Base-by-base conservation (phyloP, 306 rosid genomes). In the Cajanus cajan region DNA sequence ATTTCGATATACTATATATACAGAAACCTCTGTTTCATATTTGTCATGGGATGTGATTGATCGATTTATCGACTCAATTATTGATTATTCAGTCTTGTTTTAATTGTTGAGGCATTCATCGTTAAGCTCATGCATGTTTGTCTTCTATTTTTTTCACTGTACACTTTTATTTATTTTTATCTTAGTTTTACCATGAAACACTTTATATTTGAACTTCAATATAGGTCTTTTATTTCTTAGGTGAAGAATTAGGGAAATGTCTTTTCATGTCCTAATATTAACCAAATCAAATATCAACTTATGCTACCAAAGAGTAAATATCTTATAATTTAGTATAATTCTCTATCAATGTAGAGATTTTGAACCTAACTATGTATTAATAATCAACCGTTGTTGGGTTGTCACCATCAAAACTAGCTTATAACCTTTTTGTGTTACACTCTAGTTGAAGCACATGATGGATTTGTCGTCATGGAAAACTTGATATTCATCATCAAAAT, bases 391-490 rank as follows among this genome's bases (percentile, higher is more conserved):
- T 65, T 37, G 50, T 65, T 65, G 71, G 71, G 71, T 65, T 65
- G 71, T 65, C 71, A 65, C 51, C 8, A 65, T 65, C 71, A 28
- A 39, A 65, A 65, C 71, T 9, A 39, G 15, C 50, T 65, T 65
- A 37, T 11, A 5, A 37, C n/a, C 33, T 65, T 15, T 36, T 36
- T 8, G 28, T 8, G 70, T 64, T 37, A 39, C 10, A 10, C 71
- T 65, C 50, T 2, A 39, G 13, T 58, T 52, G 12, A 39, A 65
- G 71, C 71, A 65, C 74, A 63, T 34, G 69, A 15, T 69, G 41
- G 5, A 69, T 45, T 69, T 69, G 58, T 69, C 58, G 58, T 45
- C 25, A 68, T 68, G 58, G 59, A n/a, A 68, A 68, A 44, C 39
- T 43, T 68, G 8, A 41, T 55, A 67, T 43, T 14, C 8, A 15